phyloP scores from a whole-genome alignment of 2,329 filamentous ascomycete genomes.

The Gliomastix tumulicola region DNA sequence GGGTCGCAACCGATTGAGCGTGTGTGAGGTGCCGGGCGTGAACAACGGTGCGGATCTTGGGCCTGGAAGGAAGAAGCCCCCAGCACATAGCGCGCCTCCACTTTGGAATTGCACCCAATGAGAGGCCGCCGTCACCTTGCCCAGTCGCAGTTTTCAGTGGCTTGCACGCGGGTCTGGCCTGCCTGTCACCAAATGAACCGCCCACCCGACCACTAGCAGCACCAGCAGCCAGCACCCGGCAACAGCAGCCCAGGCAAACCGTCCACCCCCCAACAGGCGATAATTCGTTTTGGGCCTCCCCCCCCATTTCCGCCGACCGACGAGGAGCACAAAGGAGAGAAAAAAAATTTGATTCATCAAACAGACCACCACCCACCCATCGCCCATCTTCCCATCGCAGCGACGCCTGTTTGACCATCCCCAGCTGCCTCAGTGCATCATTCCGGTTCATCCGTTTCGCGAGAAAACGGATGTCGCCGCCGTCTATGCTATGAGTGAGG shows the following conservation, averaged over 20 bases:
- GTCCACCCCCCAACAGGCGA: too few species aligned
- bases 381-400: slow-evolving; percentile 19
- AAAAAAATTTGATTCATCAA: slow-evolving; percentile 7
- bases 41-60: too few species aligned
- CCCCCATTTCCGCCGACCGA: not conserved
- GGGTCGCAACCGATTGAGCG: too few species aligned
- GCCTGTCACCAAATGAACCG: too few species aligned
- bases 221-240: not conserved
- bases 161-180: too few species aligned
- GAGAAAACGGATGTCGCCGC: slow-evolving; percentile 59
- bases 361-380: slow-evolving; percentile 3
- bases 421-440: not conserved
- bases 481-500: slow-evolving; percentile 66
- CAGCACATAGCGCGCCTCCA: too few species aligned
- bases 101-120: too few species aligned
- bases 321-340: not conserved
- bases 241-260: not conserved
- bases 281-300: not conserved
- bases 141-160: too few species aligned
- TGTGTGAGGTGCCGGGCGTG: too few species aligned
- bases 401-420: slow-evolving; percentile 18
- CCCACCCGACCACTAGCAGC: not conserved
- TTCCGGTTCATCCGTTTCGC: slow-evolving; percentile 5
- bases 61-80: too few species aligned
- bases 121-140: too few species aligned